Evolutionary conservation across 2,329 filamentous ascomycete genomes (phyloP), one percentile per base, ranked within the genome.

Genomic region (Thermoascus crustaceus): DNA sequence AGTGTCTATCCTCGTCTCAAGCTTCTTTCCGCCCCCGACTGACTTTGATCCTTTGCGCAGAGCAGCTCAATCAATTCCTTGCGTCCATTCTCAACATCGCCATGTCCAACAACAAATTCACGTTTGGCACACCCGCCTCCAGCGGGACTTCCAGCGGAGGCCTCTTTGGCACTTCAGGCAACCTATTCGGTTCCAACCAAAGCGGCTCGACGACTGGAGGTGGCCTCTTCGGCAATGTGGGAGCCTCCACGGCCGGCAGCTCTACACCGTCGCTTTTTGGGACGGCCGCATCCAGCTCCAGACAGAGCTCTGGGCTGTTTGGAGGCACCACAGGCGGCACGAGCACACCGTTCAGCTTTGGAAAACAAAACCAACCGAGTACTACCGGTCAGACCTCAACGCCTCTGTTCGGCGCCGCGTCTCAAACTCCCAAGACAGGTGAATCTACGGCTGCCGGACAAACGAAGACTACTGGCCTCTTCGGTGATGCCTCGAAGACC

Each of bases 141-240:
- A 55, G 50, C 30, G 59, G 57, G 37, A 49, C 49, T 14, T 50
- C 61, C 10, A 44, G 48, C 23, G 55, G 54, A 34, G 41, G 50
- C 17, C 37, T 61, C 6, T 63, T 64, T 38, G 55, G 60, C 9
- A 45, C 56, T 22, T 48, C 54, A 31, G 52, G 48, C 35, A 52
- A 46, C 33, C 34, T 46, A 6, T 60, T 60, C 37, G 58, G 55
- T 19, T 49, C 47, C 39, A 56, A 52, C 34, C 46, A 48, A 30
- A 54, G 44, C 33, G 45, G n/a, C 40, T 45, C 56, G 30, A 52
- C 48, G 38, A 35, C 52, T 18, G 40, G 44, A 19, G 54, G 56
- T 38, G 47, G 54, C 32, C 52, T 67, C 22, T 68, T 68, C 49
- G 64, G 66, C 36, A 63, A 58, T 48, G 48, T 56, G 47, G 55